phyloP scores from a whole-genome alignment of 805 yeast species.

The Candida piceae region DNA sequence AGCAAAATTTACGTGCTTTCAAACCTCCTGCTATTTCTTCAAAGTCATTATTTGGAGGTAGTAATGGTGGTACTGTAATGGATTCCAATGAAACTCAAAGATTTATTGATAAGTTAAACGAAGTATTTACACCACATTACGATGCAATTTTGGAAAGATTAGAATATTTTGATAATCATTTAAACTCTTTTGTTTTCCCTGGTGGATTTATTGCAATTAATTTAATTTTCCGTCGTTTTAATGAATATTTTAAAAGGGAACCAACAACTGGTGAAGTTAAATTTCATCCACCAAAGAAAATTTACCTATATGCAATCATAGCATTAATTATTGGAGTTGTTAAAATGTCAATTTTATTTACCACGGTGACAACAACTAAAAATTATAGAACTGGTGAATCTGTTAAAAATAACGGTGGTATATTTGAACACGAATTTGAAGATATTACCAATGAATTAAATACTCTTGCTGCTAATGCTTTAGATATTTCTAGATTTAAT shows the following conservation, averaged over 20 bases:
- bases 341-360: constrained; percentile 5
- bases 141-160: constrained; percentile 21
- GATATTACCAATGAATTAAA: constrained; percentile 6
- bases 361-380: too few species aligned
- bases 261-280: constrained; percentile 1
- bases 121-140: constrained; percentile 8
- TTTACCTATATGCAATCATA: constrained; percentile 10
- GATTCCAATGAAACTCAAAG: background rate
- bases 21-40: background rate
- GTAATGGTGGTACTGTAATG: background rate
- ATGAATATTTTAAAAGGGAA: constrained; percentile 7
- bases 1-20: background rate
- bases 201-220: constrained; percentile 10
- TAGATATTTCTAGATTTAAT: constrained; percentile 9
- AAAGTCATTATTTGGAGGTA: background rate
- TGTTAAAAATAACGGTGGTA: background rate
- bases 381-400: too few species aligned
- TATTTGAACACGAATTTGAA: constrained; percentile 1
- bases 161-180: constrained; percentile 10
- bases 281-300: constrained; percentile 7
- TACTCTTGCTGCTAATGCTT: constrained; percentile 2
- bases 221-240: constrained; percentile 5
- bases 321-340: constrained; percentile 15
- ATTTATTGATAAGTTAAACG: constrained; percentile 7
- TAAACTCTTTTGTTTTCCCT: constrained; percentile 11